phyloP scores from a whole-genome alignment of 1,139 yeast genomes.

The Diutina neorugosa region DNA sequence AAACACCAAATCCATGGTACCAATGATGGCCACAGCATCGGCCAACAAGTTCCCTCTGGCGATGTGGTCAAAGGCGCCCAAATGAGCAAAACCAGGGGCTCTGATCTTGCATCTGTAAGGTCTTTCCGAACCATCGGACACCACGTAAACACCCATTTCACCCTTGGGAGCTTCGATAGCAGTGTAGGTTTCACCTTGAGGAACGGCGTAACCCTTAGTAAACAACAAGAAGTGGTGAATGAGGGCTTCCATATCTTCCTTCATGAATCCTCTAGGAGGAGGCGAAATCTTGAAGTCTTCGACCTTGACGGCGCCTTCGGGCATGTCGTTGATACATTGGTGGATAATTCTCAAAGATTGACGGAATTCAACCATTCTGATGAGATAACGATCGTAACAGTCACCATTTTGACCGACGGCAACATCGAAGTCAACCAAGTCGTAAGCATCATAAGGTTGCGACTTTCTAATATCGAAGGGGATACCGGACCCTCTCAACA shows the following conservation, averaged over 20 bases:
- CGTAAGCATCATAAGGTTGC: conserved; percentile 87
- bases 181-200: conserved; percentile 84
- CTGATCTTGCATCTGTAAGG: conserved; percentile 90
- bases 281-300: conserved; percentile 82
- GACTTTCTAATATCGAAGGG: conserved; percentile 82
- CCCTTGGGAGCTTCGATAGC: conserved; percentile 95
- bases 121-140: conserved; percentile 81
- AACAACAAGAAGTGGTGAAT: conserved; percentile 81
- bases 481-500: conserved; percentile 85
- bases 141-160: conserved; percentile 87
- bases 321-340: conserved; percentile 87
- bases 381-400: conserved; percentile 80
- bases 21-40: conserved; percentile 88
- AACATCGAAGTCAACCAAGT: conserved; percentile 72
- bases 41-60: conserved; percentile 82
- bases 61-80: conserved; percentile 80
- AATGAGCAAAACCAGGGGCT: conserved; percentile 87
- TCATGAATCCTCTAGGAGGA: conserved; percentile 74
- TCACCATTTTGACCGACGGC: conserved; percentile 85
- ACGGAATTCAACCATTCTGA: conserved; percentile 87
- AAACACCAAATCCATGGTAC: conserved; percentile 91
- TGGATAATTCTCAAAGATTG: conserved; percentile 82
- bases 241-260: conserved; percentile 87
- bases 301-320: conserved; percentile 85
- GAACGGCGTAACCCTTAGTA: conserved; percentile 84